These are phyloP conservation scores for Neonectria sp. DNA, from an alignment of 2,329 filamentous ascomycete species.

Conservation along the genomic window DNA sequence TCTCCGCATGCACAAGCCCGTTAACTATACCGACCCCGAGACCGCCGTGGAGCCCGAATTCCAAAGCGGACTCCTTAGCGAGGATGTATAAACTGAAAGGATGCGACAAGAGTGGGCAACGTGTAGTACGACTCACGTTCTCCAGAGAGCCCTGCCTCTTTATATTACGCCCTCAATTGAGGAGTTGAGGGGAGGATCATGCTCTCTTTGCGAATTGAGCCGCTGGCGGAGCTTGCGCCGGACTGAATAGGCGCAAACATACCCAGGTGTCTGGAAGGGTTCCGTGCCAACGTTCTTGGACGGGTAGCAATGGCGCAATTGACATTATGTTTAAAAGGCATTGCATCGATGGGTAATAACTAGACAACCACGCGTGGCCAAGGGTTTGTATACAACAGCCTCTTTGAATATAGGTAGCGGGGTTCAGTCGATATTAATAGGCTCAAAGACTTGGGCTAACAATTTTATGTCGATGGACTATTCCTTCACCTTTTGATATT, in stretches of 20 bases:
- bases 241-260: constrained; percentile 13
- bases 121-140: constrained; percentile 20
- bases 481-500: not conserved
- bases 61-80: constrained; percentile 42
- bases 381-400: constrained; percentile 29
- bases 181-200: not conserved
- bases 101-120: constrained; percentile 23
- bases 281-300: constrained; percentile 8
- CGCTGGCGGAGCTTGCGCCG: constrained; percentile 2
- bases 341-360: constrained; percentile 28
- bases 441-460: not conserved
- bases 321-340: constrained; percentile 12
- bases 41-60: constrained; percentile 54
- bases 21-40: constrained; percentile 57
- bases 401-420: constrained; percentile 22
- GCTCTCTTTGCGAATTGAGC: constrained; percentile 11
- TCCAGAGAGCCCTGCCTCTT: constrained; percentile 1
- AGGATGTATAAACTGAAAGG: constrained; percentile 38
- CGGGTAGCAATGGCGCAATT: constrained; percentile 19
- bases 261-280: not conserved
- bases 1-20: constrained; percentile 76
- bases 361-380: constrained; percentile 4
- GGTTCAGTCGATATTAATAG: constrained; percentile 14
- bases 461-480: not conserved
- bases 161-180: no score